phyloP scores from a whole-genome alignment of 345 rosid species.

The Brassica juncea region DNA sequence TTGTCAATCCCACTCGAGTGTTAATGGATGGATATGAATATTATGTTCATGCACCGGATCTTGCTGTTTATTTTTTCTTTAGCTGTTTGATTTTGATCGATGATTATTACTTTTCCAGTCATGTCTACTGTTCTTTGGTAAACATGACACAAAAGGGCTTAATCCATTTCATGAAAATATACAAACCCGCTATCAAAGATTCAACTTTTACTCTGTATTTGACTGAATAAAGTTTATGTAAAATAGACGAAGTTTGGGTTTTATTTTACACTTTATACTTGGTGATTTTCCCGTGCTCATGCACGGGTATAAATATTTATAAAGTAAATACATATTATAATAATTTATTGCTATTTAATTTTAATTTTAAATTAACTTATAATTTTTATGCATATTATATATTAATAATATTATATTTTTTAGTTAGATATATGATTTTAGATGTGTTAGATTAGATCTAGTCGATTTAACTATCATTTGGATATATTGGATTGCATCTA shows the following conservation, averaged over 20 bases:
- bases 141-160: constrained; percentile 7
- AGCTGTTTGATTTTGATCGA: constrained; percentile 4
- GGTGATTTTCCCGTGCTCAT: no score
- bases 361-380: no score
- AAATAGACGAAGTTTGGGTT: neutral
- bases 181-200: neutral
- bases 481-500: no score
- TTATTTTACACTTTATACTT: neutral
- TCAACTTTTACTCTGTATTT: neutral
- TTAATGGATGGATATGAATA: neutral
- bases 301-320: no score
- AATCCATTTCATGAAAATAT: constrained; percentile 10
- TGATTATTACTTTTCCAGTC: neutral
- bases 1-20: neutral
- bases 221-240: neutral
- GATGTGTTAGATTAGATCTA: no score
- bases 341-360: no score
- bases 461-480: no score
- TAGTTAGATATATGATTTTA: no score
- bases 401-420: no score
- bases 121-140: constrained; percentile 16
- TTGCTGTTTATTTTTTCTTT: neutral
- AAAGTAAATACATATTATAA: no score
- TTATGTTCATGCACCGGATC: constrained; percentile 19
- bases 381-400: no score